Conservation (phyloP, 2,329 filamentous ascomycete species). For the Aspergillus sclerotialis region DNA sequence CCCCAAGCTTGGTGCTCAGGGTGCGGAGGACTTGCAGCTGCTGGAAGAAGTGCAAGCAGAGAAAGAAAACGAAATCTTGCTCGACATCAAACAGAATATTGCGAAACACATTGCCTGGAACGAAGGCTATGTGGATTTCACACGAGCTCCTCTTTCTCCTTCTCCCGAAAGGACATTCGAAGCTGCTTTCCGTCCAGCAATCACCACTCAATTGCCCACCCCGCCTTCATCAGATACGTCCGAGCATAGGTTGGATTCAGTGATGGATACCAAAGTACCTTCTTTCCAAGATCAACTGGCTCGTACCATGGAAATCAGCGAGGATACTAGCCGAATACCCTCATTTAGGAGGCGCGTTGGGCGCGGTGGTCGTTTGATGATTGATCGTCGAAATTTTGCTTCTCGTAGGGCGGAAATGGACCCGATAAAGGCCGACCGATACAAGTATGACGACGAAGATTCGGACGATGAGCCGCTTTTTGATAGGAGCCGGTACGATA, state of each 20-base stretch:
- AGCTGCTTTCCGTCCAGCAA: conserved; percentile 59
- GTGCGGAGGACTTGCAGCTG: conserved; percentile 72
- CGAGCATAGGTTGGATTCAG: conserved; percentile 34
- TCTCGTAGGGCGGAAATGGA: conserved; percentile 43
- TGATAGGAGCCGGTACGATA: conserved; percentile 63
- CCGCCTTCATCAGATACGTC: conserved; percentile 44
- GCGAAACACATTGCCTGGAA: conserved; percentile 90
- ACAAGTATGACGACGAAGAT: conserved; percentile 83
- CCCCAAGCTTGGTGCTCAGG: conserved; percentile 61
- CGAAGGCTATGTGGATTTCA: conserved; percentile 79
- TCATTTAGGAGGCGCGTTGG: conserved; percentile 79
- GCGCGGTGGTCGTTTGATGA: conserved; percentile 75
- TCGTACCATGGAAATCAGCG: conserved; percentile 37
- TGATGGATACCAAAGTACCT: conserved; percentile 27
- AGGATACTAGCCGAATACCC: conserved; percentile 44
- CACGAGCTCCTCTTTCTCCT: conserved; percentile 75
- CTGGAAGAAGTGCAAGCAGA: conserved; percentile 72
- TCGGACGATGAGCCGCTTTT: conserved; percentile 70
- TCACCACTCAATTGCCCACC: conserved; percentile 58
- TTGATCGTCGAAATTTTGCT: conserved; percentile 71
- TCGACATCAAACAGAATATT: conserved; percentile 79
- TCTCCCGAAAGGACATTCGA: conserved; percentile 58
- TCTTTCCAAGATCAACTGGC: conserved; percentile 32
- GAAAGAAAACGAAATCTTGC: conserved; percentile 71
- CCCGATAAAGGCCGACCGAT: conserved; percentile 57